Conservation (phyloP, 2,329 filamentous ascomycete species). For the Macrophomina tecta region DNA sequence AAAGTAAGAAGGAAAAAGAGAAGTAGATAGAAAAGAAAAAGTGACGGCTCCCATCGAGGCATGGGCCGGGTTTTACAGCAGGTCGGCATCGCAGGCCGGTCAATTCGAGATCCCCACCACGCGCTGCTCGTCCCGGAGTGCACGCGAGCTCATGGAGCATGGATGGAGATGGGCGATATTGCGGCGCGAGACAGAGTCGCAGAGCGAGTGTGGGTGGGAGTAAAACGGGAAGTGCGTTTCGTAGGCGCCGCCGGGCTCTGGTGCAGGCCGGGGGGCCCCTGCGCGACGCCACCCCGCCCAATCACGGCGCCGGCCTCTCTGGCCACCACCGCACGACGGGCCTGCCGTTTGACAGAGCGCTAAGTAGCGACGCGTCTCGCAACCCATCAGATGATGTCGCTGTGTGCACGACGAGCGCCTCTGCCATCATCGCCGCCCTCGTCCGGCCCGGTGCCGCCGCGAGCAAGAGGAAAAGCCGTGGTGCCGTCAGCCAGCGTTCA, state of each 20-base stretch:
- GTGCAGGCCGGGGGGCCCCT: not conserved
- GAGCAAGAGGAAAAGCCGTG: too few relatives aligned
- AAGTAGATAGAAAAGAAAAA: not conserved
- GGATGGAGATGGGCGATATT: not conserved
- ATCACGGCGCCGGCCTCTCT: not conserved
- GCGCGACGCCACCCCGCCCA: not conserved
- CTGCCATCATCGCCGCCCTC: too few relatives aligned
- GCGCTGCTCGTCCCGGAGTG: not conserved
- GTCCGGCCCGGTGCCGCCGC: too few relatives aligned
- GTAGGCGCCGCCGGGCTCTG: constrained; percentile 5
- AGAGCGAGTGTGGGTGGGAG: not conserved
- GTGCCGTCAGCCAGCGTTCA: too few relatives aligned
- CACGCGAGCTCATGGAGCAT: constrained; percentile 13
- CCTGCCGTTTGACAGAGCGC: constrained; percentile 18
- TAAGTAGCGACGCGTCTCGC: not conserved
- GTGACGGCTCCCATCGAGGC: constrained; percentile 3
- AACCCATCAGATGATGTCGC: not conserved
- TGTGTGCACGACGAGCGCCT: too few relatives aligned
- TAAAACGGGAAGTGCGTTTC: constrained; percentile 10
- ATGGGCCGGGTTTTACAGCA: constrained; percentile 8
- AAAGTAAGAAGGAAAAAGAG: not conserved
- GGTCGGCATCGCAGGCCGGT: not conserved
- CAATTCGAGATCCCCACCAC: not conserved
- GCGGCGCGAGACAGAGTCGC: not conserved
- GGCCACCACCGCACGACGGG: constrained; percentile 6